Conservation (phyloP, 2,329 filamentous ascomycete species). For the Ophiosphaerella korrae region DNA sequence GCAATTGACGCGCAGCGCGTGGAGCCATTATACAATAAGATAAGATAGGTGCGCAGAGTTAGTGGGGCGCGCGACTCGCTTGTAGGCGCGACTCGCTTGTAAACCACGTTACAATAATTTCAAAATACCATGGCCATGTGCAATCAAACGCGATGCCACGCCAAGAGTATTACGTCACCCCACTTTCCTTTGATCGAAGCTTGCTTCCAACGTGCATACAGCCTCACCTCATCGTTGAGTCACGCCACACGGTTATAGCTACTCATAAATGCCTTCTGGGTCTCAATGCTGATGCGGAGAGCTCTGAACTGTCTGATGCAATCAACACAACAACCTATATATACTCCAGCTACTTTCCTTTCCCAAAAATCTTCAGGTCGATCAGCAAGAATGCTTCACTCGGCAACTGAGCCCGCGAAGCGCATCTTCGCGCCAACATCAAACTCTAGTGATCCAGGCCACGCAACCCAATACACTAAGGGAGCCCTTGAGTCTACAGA, state of each 20-base stretch:
- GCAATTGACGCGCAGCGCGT: no score
- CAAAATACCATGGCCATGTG: neutral
- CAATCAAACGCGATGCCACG: neutral
- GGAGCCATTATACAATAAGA: no score
- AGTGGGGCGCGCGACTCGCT: no score
- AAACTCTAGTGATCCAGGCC: constrained; percentile 56
- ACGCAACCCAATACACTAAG: constrained; percentile 77
- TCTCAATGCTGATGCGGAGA: constrained; percentile 6
- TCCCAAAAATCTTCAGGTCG: neutral
- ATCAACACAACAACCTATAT: neutral
- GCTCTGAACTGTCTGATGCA: neutral
- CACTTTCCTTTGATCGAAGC: constrained; percentile 29
- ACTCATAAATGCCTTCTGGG: neutral
- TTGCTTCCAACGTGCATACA: constrained; percentile 7
- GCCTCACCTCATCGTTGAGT: constrained; percentile 2
- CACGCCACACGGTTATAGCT: constrained; percentile 11
- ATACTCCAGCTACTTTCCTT: neutral
- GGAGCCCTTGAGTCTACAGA: constrained; percentile 65
- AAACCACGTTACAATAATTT: no score
- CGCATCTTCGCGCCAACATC: constrained; percentile 67
- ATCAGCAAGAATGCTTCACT: constrained; percentile 31
- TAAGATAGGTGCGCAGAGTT: no score
- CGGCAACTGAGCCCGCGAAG: constrained; percentile 32
- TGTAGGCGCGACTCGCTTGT: no score
- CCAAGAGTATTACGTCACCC: constrained; percentile 30